A percentile compares a stretch with the other conserved stretches of the same genome.
phyloP scores from a whole-genome alignment of 2,329 filamentous ascomycete genomes.

The Herpomyces periplanetae region DNA sequence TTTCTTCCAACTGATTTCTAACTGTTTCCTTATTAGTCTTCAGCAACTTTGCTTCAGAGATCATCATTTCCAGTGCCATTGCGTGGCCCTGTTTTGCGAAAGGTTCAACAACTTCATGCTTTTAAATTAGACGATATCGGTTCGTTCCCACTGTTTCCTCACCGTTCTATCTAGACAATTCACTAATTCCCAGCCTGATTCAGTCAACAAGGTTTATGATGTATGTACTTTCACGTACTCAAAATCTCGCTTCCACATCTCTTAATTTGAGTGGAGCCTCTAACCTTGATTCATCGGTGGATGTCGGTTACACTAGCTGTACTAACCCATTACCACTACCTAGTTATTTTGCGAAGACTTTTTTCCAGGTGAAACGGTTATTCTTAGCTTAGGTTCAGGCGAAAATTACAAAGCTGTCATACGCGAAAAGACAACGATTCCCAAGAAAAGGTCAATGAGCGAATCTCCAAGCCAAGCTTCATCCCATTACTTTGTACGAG shows the following conservation, averaged over 20 bases:
- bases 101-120: constrained; percentile 60
- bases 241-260: constrained; percentile 1
- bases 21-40: constrained; percentile 6
- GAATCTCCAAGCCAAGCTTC: constrained; percentile 22
- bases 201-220: constrained; percentile 13
- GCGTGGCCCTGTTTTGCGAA: constrained; percentile 56
- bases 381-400: constrained; percentile 24
- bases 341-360: constrained; percentile 56
- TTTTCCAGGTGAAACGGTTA: constrained; percentile 53
- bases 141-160: constrained; percentile 6
- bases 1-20: no score
- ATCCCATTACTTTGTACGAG: constrained; percentile 39
- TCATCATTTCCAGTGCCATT: constrained; percentile 80
- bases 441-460: constrained; percentile 20
- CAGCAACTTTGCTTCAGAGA: constrained; percentile 43
- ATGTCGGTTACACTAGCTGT: constrained; percentile 4
- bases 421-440: constrained; percentile 45
- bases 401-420: constrained; percentile 33
- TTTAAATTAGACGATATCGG: constrained; percentile 52
- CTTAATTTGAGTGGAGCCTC: constrained; percentile 13
- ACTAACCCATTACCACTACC: no score
- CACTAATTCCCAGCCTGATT: background rate
- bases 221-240: constrained; percentile 6
- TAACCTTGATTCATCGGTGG: background rate
- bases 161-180: background rate